Percentiles rank a stretch among this genome's conserved stretches.
These are phyloP conservation scores for Calamus simplicifolius DNA, from an alignment of 176 grass and related monocot species.

Conservation along the genomic window DNA sequence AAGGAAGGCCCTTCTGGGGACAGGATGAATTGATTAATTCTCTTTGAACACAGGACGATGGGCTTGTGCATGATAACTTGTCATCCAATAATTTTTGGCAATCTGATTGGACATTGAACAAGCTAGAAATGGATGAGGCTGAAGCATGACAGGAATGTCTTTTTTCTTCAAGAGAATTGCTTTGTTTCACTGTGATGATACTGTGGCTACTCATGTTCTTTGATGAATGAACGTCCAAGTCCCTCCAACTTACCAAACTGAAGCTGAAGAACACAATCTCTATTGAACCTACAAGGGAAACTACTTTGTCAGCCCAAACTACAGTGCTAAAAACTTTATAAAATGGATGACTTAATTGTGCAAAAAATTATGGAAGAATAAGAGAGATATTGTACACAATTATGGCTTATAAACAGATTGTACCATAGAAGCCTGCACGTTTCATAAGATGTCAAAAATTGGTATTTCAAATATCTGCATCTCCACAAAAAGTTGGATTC, in stretches of 20 bases:
- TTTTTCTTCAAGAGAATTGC: slow-evolving; percentile 23
- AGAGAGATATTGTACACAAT: no score
- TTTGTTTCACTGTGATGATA: slow-evolving; percentile 36
- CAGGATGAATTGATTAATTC: slow-evolving; percentile 19
- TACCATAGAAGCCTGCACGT: no score
- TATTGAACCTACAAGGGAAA: slow-evolving; percentile 11
- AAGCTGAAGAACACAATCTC: no score
- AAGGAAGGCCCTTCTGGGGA: slow-evolving; percentile 25
- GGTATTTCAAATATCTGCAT: no score
- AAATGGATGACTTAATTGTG: no score
- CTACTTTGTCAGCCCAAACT: neutral
- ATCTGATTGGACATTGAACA: slow-evolving; percentile 26
- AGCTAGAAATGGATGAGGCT: slow-evolving; percentile 24
- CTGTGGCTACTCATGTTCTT: slow-evolving; percentile 53
- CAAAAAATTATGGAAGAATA: no score
- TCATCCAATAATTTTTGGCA: slow-evolving; percentile 4
- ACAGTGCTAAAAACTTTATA: no score
- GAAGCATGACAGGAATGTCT: slow-evolving; percentile 29
- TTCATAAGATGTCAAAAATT: no score
- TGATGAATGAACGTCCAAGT: neutral
- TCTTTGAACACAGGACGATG: slow-evolving; percentile 35
- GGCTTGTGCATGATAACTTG: slow-evolving; percentile 39
- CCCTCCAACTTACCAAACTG: no score
- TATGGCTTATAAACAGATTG: no score
- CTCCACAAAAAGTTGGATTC: no score